These are phyloP conservation scores for Colletotrichum kahawae DNA, from an alignment of 2,329 filamentous ascomycete species.

Conservation along the genomic window DNA sequence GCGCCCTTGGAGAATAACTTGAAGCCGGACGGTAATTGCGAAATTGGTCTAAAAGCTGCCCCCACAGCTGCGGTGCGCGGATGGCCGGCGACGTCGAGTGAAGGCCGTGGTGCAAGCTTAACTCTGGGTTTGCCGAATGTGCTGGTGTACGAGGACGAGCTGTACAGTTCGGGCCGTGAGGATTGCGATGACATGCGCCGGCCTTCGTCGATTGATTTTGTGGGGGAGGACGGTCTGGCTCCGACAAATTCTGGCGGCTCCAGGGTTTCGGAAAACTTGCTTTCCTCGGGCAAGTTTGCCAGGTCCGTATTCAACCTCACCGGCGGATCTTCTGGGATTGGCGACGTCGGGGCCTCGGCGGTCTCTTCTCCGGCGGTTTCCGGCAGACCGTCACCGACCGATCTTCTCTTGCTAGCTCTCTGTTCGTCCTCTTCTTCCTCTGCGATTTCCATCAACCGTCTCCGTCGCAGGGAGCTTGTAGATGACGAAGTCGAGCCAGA, in stretches of 20 bases:
- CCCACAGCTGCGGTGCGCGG: constrained; percentile 53
- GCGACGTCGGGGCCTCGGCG: constrained; percentile 32
- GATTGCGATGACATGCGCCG: constrained; percentile 58
- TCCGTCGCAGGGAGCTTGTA: constrained; percentile 76
- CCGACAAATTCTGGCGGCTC: constrained; percentile 60
- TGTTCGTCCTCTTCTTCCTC: constrained; percentile 86
- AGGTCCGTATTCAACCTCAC: constrained; percentile 59
- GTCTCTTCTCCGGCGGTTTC: constrained; percentile 26
- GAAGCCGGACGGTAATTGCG: constrained; percentile 80
- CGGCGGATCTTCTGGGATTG: constrained; percentile 34
- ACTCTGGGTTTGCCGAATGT: constrained; percentile 75
- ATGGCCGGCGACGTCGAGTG: constrained; percentile 66
- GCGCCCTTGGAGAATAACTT: constrained; percentile 68
- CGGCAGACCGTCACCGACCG: constrained; percentile 48
- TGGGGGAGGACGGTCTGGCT: constrained; percentile 49
- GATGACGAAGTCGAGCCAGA: constrained; percentile 87
- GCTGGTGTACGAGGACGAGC: constrained; percentile 47
- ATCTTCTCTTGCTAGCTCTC: constrained; percentile 63
- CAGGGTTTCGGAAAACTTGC: constrained; percentile 53
- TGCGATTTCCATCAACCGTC: constrained; percentile 88
- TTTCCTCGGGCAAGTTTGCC: constrained; percentile 53
- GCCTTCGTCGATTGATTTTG: constrained; percentile 47
- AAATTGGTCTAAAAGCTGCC: constrained; percentile 70
- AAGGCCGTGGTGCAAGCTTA: constrained; percentile 87
- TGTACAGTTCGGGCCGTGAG: constrained; percentile 55